Base-by-base conservation (phyloP, 805 yeast species). In the Wickerhamiella australiensis region DNA sequence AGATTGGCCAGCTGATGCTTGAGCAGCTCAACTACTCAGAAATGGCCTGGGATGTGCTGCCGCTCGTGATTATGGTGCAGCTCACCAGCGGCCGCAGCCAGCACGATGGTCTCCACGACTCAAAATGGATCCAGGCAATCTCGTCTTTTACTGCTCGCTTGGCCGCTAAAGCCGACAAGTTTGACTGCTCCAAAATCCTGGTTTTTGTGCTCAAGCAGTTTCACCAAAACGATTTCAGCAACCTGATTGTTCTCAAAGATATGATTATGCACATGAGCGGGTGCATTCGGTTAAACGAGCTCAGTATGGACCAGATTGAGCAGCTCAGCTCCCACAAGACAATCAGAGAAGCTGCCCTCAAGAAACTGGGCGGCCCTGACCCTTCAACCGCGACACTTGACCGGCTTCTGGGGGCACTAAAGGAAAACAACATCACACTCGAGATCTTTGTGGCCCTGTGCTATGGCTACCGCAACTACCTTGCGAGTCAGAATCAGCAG, bases 21-120 rank as follows among this genome's bases (percentile, higher is more conserved):
- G 81, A 81, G 43, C 77, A 92, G 5, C 86, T 95, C 0, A 69
- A 78, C 37, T 85, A 86, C 61, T 81, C 80, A 46, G 73, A 68
- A 4, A 80, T 82, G 58, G 86, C 87, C 0, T 86, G 94, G 87
- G 97, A 90, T 62, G 83, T 79, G 2, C 64, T 90, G 26, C 80
- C 88, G 3, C 79, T 77, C 58, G 86, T 82, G 1, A 65, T 88
- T 3, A 68, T 88, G 59, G 73, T 77, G 59, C 76, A 92, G 55
- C 68, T 90, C 20, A 77, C 88, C 1, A 64, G 78, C 0, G 81
- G 80, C n/a, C 71, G 95, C 62, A 65, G 75, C 0, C 73, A 80
- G 20, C 68, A 80, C 27, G 88, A 87, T 65, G 96, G 96, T 7
- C 66, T 90, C 50, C 78, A 79, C 57, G 88, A 84, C 51, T 70